Evolutionary conservation across 2,329 filamentous ascomycete species (phyloP).

Genomic region (Colletotrichum magnum): DNA sequence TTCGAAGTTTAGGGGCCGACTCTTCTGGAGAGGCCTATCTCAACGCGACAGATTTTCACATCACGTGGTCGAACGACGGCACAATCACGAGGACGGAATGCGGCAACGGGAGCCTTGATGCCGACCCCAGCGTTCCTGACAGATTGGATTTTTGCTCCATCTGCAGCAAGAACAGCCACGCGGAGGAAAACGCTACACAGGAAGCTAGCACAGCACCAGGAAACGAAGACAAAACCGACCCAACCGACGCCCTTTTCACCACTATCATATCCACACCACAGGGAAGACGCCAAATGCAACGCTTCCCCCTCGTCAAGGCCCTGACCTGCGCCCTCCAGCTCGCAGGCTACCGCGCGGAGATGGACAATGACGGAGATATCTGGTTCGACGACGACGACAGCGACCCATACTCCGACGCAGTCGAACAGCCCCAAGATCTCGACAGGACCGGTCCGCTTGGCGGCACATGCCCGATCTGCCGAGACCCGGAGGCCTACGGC

Average conservation of each 20-base stretch:
- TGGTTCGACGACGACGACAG: constrained; percentile 41
- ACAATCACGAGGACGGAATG: too few relatives aligned
- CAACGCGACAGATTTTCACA: too few relatives aligned
- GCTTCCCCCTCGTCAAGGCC: constrained; percentile 11
- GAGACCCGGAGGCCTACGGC: neutral
- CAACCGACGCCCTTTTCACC: neutral
- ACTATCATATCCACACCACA: neutral
- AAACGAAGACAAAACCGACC: too few relatives aligned
- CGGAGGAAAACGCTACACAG: too few relatives aligned
- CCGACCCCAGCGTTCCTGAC: too few relatives aligned
- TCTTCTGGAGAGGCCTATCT: too few relatives aligned
- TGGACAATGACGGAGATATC: constrained; percentile 38
- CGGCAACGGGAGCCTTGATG: too few relatives aligned
- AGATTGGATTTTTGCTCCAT: too few relatives aligned
- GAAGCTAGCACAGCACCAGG: too few relatives aligned
- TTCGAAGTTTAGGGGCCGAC: too few relatives aligned
- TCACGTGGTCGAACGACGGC: too few relatives aligned
- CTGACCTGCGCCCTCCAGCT: constrained; percentile 34
- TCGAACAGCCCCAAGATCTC: neutral
- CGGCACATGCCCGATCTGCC: neutral
- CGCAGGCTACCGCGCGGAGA: constrained; percentile 32
- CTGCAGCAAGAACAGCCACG: too few relatives aligned
- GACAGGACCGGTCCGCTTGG: neutral
- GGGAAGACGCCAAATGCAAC: neutral
- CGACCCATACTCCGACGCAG: constrained; percentile 36